Conservation (phyloP, 306 rosid species). For the Vigna nakashimae region DNA sequence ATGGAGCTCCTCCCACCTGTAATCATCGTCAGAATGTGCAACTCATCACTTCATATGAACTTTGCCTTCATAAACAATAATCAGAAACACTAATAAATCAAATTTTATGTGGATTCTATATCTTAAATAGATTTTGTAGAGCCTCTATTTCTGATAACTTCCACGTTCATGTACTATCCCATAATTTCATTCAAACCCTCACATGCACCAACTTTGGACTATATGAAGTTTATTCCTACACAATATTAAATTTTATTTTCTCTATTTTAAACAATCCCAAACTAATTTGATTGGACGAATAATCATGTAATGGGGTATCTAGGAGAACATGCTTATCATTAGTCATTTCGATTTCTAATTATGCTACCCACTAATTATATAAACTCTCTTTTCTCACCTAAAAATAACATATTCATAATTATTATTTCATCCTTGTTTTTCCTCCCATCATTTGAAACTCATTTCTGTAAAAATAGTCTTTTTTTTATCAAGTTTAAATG, state of each 20-base stretch:
- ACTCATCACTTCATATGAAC: slow-evolving; percentile 38
- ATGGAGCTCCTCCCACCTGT: slow-evolving; percentile 59
- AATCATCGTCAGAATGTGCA: slow-evolving; percentile 61
- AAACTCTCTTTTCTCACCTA: slow-evolving; percentile 22
- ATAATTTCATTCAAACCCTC: slow-evolving; percentile 49
- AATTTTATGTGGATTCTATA: slow-evolving; percentile 38
- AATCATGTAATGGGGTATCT: slow-evolving; percentile 66
- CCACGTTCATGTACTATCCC: slow-evolving; percentile 62
- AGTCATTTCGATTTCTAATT: slow-evolving; percentile 54
- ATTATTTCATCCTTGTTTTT: slow-evolving; percentile 5
- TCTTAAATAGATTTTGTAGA: slow-evolving; percentile 50
- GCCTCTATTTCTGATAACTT: slow-evolving; percentile 48
- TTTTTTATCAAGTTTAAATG: background rate
- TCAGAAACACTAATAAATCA: slow-evolving; percentile 35
- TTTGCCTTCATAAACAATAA: slow-evolving; percentile 37
- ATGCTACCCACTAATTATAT: slow-evolving; percentile 58
- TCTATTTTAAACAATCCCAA: slow-evolving; percentile 45
- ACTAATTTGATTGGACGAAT: slow-evolving; percentile 55
- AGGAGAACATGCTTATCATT: slow-evolving; percentile 69
- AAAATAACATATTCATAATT: background rate
- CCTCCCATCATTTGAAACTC: slow-evolving; percentile 48
- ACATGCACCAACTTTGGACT: slow-evolving; percentile 67
- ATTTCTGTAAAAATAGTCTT: slow-evolving; percentile 16
- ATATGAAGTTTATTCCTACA: slow-evolving; percentile 46
- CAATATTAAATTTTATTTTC: slow-evolving; percentile 32